Percentiles rank a stretch among this genome's conserved stretches.
Evolutionary conservation across 176 grass and related monocot species (phyloP).

Genomic region (Musa troglodytarum): DNA sequence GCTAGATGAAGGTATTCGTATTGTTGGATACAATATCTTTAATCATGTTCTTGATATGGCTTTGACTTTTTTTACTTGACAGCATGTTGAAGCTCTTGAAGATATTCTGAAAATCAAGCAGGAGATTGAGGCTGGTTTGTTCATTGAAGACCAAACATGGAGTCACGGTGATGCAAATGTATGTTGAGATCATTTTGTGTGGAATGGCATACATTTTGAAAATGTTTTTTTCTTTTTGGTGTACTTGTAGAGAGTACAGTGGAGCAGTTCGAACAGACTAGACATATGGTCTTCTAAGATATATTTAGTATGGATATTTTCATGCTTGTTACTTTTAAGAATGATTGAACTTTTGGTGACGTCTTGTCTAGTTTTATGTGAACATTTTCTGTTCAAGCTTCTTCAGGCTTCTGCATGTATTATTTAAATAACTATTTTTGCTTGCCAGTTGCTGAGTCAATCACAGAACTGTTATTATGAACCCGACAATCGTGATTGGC

Average conservation of each 20-base stretch:
- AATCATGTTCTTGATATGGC: neutral
- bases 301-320: neutral
- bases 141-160: conserved; percentile 78
- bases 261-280: neutral
- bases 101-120: conserved; percentile 82
- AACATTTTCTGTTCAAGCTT: neutral
- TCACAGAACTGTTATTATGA: conserved; percentile 49
- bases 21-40: too few species aligned
- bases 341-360: neutral
- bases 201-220: neutral
- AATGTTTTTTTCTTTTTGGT: conserved; percentile 8
- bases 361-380: neutral
- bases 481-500: conserved; percentile 87
- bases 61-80: conserved; percentile 20
- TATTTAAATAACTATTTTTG: neutral
- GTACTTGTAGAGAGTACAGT: neutral
- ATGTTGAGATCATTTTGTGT: conserved; percentile 9
- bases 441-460: conserved; percentile 43
- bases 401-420: neutral
- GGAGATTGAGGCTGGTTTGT: conserved; percentile 68
- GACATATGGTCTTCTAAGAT: neutral
- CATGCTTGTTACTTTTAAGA: neutral
- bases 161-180: conserved; percentile 62
- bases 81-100: conserved; percentile 52
- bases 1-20: neutral